Conservation (phyloP, 2,329 filamentous ascomycete species). For the Penicillium sp. region DNA sequence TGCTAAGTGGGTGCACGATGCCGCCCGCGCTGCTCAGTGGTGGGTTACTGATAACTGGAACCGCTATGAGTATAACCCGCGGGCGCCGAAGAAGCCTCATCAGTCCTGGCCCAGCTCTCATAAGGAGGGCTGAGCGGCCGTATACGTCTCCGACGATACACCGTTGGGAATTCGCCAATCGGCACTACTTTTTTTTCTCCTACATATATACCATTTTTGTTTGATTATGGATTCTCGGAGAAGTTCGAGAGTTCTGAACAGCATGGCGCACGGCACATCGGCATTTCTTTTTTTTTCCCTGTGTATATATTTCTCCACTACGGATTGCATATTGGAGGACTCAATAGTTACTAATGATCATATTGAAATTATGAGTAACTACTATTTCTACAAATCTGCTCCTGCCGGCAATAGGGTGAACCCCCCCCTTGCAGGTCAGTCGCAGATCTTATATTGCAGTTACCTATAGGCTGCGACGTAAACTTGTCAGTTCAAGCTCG, state of each 20-base stretch:
- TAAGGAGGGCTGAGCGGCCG: neutral
- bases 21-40: slow-evolving; percentile 40
- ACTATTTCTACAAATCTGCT: neutral
- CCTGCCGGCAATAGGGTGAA: neutral
- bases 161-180: neutral
- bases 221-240: slow-evolving; percentile 8
- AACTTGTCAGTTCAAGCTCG: neutral
- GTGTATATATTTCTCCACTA: slow-evolving; percentile 6
- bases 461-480: neutral
- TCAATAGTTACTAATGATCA: slow-evolving; percentile 7
- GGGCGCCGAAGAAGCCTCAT: slow-evolving; percentile 4
- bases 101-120: slow-evolving; percentile 4
- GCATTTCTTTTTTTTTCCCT: neutral
- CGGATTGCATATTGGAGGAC: slow-evolving; percentile 1
- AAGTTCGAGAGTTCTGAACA: slow-evolving; percentile 5
- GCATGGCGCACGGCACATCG: slow-evolving; percentile 18
- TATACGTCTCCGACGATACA: neutral
- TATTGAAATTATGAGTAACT: neutral
- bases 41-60: slow-evolving; percentile 41
- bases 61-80: slow-evolving; percentile 21
- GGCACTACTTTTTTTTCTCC: neutral
- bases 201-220: slow-evolving; percentile 2
- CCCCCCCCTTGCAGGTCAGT: neutral
- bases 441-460: neutral
- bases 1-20: slow-evolving; percentile 38